Evolutionary conservation across 768 basidiomycete species (phyloP), one percentile per base, ranked within the genome.

Genomic region (Clitopilus hobsonii): DNA sequence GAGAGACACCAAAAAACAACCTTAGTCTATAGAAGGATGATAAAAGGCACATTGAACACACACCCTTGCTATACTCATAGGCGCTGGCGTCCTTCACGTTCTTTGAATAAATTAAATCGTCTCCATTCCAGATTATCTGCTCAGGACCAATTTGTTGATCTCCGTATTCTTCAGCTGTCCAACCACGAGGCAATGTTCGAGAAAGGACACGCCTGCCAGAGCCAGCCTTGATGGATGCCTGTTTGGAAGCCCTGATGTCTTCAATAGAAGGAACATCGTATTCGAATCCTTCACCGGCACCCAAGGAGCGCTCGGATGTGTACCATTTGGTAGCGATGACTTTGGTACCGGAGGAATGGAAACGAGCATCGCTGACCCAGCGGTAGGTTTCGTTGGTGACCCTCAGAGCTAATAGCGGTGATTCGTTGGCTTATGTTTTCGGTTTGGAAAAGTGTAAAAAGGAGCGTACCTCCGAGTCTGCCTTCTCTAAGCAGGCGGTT

Each of bases 311-410:
- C 3, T 51, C 58, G 5, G 81, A 82, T 23, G 83, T 88, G 58
- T 88, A 89, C 87, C 88, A 88, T 64, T 89, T 89, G 10, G 87
- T 89, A n/a, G 87, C 85, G 52, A 89, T 70, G 16, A 89, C 67
- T 59, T 76, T 83, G 26, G 67, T 60, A 1, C 85, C 85, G 8
- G 81, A 82, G 3, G 86, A 84, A 61, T 90, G 85, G 74, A 86
- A 89, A 45, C 84, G 80, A 5, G 85, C 75, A 54, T 88, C 88
- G 24, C 81, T 80, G 3, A 89, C 76, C 78, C 79, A 87, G 63
- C 87, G 78, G 59, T 80, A 89, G 0, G 88, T 89, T 65, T 89
- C 88, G 60, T 89, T 89, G 3, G 88, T 88, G 47, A 89, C 76
- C 16, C 76, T 71, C 47, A 68, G 73, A 55, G 70, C 77, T 78